Evolutionary conservation across 78 protist genomes (phyloP), one percentile per base, ranked within the genome.

Genomic region (Dictyostelium firmibasis): DNA sequence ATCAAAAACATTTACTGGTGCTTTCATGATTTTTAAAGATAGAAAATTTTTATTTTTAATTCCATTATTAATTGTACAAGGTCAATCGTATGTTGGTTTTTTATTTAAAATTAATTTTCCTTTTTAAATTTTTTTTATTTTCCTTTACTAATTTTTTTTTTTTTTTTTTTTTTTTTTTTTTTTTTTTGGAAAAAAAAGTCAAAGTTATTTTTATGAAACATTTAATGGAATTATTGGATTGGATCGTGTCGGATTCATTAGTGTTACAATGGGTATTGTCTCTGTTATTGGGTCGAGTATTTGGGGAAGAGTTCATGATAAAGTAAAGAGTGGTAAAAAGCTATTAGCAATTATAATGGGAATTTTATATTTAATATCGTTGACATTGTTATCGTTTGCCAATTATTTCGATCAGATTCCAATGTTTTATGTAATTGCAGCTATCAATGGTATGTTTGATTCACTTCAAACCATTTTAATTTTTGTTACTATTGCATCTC

Each of bases 391-490:
- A 23, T 25, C 70, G 3, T 0, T 38, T 31, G 72, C 57, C 0
- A 16, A 36, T 10, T 18, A n/a, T 8, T 31, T 18, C 6, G 11
- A 29, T 9, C 14, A n/a, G 27, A 57, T 81, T 2, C 60, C 33
- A 43, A 16, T 69, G 8, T 88, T 81, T 64, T 88, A 88, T 47
- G n/a, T 79, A 3, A n/a, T 27, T 0, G 43, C 64, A 1, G 79
- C 50, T 1, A 2, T 88, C 0, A 81, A 81, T 62, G 81, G 87
- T 47, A 3, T 43, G 0, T 88, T 67, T 67, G 94, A 88, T 50
- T 62, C 94, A 44, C 53, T 78, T 4, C 94, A 88, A 64, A 64
- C 88, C 14, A 83, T 83, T 60, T 38, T 83, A 35, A 60, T 83
- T 4, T 83, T 83, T 67, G 36, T 23, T 7, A 64, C 57, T 2